Conservation (phyloP, 208 protist species). For the Leishmania lainsoni region DNA sequence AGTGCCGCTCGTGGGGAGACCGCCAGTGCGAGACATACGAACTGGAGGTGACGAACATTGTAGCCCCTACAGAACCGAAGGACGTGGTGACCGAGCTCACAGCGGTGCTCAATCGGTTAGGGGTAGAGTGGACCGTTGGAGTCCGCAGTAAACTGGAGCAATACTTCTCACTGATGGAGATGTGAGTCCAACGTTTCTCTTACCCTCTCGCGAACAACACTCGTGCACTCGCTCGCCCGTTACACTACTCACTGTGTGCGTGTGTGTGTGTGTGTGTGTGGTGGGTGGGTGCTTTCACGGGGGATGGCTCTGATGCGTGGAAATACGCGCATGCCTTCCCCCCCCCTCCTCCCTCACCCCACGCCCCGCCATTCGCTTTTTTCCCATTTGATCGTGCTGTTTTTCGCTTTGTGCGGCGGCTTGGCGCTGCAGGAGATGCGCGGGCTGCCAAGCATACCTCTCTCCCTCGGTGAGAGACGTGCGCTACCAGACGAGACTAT, state of each 20-base stretch:
- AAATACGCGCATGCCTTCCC: too few species aligned
- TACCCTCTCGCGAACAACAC: background rate
- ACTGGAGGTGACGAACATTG: constrained; percentile 61
- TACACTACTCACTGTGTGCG: background rate
- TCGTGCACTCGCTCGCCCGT: background rate
- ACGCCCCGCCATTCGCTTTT: background rate
- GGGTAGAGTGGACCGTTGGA: constrained; percentile 59
- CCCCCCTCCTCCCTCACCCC: background rate
- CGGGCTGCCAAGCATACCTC: background rate
- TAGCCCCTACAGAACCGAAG: constrained; percentile 22
- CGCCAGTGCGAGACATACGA: constrained; percentile 55
- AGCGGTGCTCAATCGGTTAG: constrained; percentile 37
- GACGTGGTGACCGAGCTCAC: constrained; percentile 50
- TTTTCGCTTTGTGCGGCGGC: background rate
- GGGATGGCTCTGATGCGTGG: too few species aligned
- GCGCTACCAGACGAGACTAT: background rate
- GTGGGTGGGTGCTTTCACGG: background rate
- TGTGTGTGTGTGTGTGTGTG: background rate
- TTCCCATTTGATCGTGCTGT: background rate
- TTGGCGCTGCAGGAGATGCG: background rate
- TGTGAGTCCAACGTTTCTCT: background rate
- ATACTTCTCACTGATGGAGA: constrained; percentile 40
- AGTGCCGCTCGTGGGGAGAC: constrained; percentile 19
- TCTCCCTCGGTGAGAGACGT: background rate
- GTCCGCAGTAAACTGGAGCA: constrained; percentile 72